Evolutionary conservation across 2,329 filamentous ascomycete species (phyloP).

Genomic region (Cryphonectria naterciae): DNA sequence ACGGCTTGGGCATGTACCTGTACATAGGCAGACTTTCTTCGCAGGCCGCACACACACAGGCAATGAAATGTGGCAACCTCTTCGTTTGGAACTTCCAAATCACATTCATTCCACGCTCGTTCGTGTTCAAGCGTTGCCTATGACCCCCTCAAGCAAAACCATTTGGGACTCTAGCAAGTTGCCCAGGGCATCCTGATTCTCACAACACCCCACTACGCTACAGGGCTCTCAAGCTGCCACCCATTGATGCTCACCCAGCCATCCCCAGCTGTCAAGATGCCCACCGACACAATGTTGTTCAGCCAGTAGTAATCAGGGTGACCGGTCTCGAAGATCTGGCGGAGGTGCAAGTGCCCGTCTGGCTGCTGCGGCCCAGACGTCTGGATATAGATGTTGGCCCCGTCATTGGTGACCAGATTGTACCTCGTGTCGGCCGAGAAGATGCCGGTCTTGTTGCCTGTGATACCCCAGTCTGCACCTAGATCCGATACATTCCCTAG

Average conservation of each 20-base stretch:
- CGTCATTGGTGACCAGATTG: too few species aligned
- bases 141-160: too few species aligned
- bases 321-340: slow-evolving; percentile 36
- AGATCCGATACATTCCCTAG: too few species aligned
- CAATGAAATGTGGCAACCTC: neutral
- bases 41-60: neutral
- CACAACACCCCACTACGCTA: neutral
- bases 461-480: too few species aligned
- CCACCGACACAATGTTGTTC: slow-evolving; percentile 39
- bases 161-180: neutral
- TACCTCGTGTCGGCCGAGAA: too few species aligned
- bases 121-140: neutral
- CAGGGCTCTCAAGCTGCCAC: slow-evolving; percentile 35
- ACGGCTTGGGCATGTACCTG: neutral
- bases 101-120: neutral
- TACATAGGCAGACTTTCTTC: neutral
- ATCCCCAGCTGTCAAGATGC: slow-evolving; percentile 31
- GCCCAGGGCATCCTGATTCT: neutral
- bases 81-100: neutral
- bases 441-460: too few species aligned
- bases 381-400: too few species aligned
- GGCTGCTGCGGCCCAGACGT: slow-evolving; percentile 34
- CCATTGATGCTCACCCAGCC: slow-evolving; percentile 35
- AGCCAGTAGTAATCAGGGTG: slow-evolving; percentile 38
- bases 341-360: slow-evolving; percentile 34